Conservation (phyloP, 805 yeast genomes). For the Phaffomyces antillensis region DNA sequence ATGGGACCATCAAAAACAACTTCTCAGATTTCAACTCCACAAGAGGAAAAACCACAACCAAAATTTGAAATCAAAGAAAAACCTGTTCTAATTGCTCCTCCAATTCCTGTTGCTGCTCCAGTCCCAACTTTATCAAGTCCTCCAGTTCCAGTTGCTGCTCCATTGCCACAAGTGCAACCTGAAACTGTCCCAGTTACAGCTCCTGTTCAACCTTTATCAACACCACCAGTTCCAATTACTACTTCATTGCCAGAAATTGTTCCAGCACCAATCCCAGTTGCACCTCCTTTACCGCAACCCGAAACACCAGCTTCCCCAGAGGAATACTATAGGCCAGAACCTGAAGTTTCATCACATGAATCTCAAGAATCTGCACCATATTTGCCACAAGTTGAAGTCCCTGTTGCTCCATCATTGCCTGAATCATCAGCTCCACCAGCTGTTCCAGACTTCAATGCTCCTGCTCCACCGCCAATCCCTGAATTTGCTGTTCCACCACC, state of each 20-base stretch:
- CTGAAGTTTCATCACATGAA: conserved; percentile 10
- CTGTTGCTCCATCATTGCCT: conserved; percentile 26
- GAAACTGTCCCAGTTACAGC: neutral
- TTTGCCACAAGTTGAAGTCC: conserved; percentile 14
- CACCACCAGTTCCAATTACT: conserved; percentile 16
- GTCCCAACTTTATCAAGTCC: conserved; percentile 11
- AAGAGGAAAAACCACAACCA: conserved; percentile 14
- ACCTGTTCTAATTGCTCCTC: conserved; percentile 24
- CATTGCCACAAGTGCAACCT: conserved; percentile 7
- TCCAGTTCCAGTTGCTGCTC: conserved; percentile 15
- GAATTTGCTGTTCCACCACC: conserved; percentile 25
- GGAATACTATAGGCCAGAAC: conserved; percentile 4
- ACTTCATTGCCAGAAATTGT: conserved; percentile 22
- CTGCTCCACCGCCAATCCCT: conserved; percentile 21
- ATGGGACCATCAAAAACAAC: conserved; percentile 20
- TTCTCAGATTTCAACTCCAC: conserved; percentile 16
- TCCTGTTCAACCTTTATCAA: conserved; percentile 5
- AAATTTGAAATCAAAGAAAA: conserved; percentile 20
- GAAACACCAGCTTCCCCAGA: neutral
- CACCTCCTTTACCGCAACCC: conserved; percentile 17
- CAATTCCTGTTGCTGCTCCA: conserved; percentile 25
- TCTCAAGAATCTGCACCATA: conserved; percentile 21
- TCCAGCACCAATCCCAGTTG: conserved; percentile 10
- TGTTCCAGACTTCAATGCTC: conserved; percentile 1
- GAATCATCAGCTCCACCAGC: conserved; percentile 20